Base-by-base conservation (phyloP, 805 yeast species). In the Ogataea ramenticola region DNA sequence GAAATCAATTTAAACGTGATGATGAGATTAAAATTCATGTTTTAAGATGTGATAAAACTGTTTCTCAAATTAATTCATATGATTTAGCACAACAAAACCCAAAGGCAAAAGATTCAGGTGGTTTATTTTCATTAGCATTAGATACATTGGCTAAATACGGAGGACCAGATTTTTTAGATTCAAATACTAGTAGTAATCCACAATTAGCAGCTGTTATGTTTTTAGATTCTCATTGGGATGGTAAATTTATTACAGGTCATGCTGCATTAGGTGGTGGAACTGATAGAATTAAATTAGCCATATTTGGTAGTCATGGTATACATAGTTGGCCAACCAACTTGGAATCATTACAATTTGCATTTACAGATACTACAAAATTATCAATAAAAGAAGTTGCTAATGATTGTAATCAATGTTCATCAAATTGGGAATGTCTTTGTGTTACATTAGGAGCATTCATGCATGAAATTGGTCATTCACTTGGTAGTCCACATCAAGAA, bases 241-340 rank as follows among this genome's bases (percentile, higher is more conserved):
- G 65, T 29, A 69, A 78, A 17, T 64, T 85, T 49, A 80, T 93
- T 40, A 61, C 79, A 32, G 87, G 88, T 2, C 98, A 93, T 65
- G 97, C 97, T 2, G 98, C 98, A 0, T 66, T 91, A 16, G 98
- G 98, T 39, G 98, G 98, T 26, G 93, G 93, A 12, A 72, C 74
- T 22, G 81, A 73, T 36, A 68, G 77, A 36, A 67, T 87, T 36
- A 80, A 80, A 49, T 64, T 93, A 43, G 98, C 96, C 1, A 88
- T 93, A 10, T 91, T 90, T 63, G 99, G 99, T 6, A 82, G 95
- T 7, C 98, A 93, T 57, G 93, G 96, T 0, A 52, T 88, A 12
- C 90, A 86, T 60, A 77, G 96, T 1, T 93, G 96, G 95, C 98
- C 99, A n/a, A 62, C 74, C n/a, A 75, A 74, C 45, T 69, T 88